Evolutionary conservation across 352 stramenopile species (phyloP), one percentile per base, ranked within the genome.

Genomic region (Phytopythium litorale): DNA sequence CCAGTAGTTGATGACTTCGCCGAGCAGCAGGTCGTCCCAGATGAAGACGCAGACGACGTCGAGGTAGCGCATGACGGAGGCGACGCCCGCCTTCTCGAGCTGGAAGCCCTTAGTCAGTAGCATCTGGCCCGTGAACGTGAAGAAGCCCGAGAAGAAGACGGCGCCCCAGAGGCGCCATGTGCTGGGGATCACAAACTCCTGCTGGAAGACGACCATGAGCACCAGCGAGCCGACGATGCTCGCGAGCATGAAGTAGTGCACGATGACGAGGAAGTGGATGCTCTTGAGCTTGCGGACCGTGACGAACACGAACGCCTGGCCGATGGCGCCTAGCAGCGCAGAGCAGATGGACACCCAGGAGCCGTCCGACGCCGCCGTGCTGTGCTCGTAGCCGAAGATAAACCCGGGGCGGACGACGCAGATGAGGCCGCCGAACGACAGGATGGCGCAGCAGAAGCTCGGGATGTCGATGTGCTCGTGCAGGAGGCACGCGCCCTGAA

Each of bases 11-110:
- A 94, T 89, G 15, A 69, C 58, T 60, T 92, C 83, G 12, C 73
- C 62, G 0, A 92, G 70, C 23, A 91, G 58, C 45, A 88, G 32
- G 18, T 71, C 71, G 63, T 94, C 83, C 80, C 82, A 92, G 51
- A 94, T 71, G 63, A 94, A 94, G 8, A 91, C 80, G 62, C 74
- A 92, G n/a, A 92, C 83, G 9, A 94, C 83, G 56, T 92, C 85
- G 28, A 92, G 52, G 64, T 92, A 92, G 37, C 86, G 86, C 86
- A 92, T 92, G 56, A 92, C 79, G 16, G 81, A 92, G 16, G 86
- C 86, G 33, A 92, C 87, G 15, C 83, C 84, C n/a, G 81, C 81
- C 46, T 92, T 94, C 52, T 92, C 86, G 7, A 91, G 70, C 65
- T 94, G 86, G 56, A 94, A 92, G 7, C 86, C 86, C 46, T 88